phyloP scores from a whole-genome alignment of 2,329 filamentous ascomycete genomes.

The Shiraia sp. region DNA sequence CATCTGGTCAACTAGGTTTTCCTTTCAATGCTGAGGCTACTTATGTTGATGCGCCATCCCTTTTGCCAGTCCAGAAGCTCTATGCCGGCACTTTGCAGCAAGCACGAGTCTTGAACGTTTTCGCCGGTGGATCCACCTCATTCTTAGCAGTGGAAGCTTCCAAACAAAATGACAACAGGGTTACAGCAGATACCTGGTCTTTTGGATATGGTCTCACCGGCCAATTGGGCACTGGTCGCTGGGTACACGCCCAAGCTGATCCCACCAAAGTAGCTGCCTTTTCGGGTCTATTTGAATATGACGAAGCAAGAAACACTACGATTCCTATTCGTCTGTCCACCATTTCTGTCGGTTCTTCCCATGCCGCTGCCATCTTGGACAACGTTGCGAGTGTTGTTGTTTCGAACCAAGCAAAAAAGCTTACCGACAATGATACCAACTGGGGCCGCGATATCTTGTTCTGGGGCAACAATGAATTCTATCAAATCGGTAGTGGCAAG shows the following conservation, averaged over 20 bases:
- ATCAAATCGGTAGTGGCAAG: slow-evolving; percentile 90
- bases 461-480: slow-evolving; percentile 95
- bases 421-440: slow-evolving; percentile 71
- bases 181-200: slow-evolving; percentile 80
- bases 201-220: slow-evolving; percentile 87
- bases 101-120: slow-evolving; percentile 73
- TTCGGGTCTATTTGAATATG: slow-evolving; percentile 83
- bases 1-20: slow-evolving; percentile 87
- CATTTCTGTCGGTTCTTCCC: slow-evolving; percentile 77
- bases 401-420: slow-evolving; percentile 41
- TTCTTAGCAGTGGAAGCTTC: slow-evolving; percentile 85
- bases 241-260: slow-evolving; percentile 80
- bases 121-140: slow-evolving; percentile 83
- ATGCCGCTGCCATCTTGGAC: slow-evolving; percentile 80
- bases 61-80: slow-evolving; percentile 70
- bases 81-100: slow-evolving; percentile 68
- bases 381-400: slow-evolving; percentile 73
- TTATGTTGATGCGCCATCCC: slow-evolving; percentile 69
- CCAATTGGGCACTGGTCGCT: slow-evolving; percentile 79
- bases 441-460: slow-evolving; percentile 88
- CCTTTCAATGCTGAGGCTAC: slow-evolving; percentile 66
- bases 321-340: slow-evolving; percentile 77
- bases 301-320: slow-evolving; percentile 69
- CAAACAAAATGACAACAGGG: slow-evolving; percentile 59
- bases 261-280: slow-evolving; percentile 82